Evolutionary conservation across 176 grass and related monocot genomes (phyloP), one percentile per base, ranked within the genome.

Genomic region (Aegilops sharonensis): DNA sequence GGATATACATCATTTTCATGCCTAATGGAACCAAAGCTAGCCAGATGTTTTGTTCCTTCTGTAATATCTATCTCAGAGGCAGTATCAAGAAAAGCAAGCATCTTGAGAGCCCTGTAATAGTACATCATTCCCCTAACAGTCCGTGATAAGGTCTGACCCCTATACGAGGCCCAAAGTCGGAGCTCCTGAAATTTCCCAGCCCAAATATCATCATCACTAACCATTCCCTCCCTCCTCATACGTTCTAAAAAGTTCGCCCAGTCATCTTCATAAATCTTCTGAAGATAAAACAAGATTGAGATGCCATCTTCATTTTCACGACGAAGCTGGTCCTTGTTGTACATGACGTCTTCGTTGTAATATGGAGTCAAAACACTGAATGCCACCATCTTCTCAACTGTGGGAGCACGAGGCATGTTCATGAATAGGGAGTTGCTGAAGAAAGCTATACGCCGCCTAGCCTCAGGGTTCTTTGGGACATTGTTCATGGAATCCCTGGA

Each of bases 391-490:
- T 94, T 98, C 87, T 94, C 93, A 85, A 98, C 92, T 68, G 72
- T 81, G 31, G 93, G 93, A 78, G 96, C 96, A 43, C 96, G 93
- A 30, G 93, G 96, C 93, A 98, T 98, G 87, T 94, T 98, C 96
- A 98, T 98, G 90, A 98, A 98, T 11, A 98, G 87, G 75, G 96
- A 98, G 79, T 98, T 98, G 88, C 93, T 98, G 93, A 98, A 98
- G 92, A 98, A 98, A 64, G 93, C 64, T 82, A 98, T 95, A 43
- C 96, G 88, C 31, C 96, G 90, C 64, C 72, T 85, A 60, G 93
- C 96, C 91, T 98, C 96, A 0, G 91, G 88, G 70, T 98, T 94
- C 87, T 91, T 98, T 6, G 96, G 93, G 68, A 98, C 77, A 82
- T 92, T 81, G 36, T 92, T 91, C 96, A 95, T 98, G 54, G 96